A percentile compares a stretch with the other conserved stretches of the same genome.
Conservation (phyloP, 176 grass and related monocot species). For the Oryza longistaminata region DNA sequence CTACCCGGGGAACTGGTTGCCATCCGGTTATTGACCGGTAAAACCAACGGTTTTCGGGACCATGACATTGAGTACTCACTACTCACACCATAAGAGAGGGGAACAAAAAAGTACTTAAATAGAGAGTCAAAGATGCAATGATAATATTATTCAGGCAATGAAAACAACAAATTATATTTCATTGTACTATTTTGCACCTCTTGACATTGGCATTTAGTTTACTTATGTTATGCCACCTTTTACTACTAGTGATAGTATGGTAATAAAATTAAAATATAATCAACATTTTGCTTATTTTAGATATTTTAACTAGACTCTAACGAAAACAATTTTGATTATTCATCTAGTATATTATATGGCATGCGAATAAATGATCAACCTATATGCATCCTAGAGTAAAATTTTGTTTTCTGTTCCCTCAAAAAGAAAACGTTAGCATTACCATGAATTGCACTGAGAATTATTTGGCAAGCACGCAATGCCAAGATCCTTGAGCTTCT, state of each 20-base stretch:
- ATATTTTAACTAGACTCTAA: neutral
- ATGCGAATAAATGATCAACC: neutral
- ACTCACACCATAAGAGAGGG: neutral
- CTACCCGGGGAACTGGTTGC: neutral
- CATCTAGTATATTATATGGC: neutral
- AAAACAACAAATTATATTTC: neutral
- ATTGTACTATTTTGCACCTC: neutral
- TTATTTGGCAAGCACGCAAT: conserved; percentile 44
- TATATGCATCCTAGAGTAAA: neutral
- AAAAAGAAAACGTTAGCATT: neutral
- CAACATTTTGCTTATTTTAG: neutral
- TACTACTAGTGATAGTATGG: neutral
- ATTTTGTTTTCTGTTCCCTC: neutral
- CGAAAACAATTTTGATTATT: neutral
- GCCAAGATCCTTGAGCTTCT: conserved; percentile 45
- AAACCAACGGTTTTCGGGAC: neutral
- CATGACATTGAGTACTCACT: neutral
- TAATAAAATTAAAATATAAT: neutral
- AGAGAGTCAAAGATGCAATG: neutral
- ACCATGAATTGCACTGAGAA: conserved; percentile 51
- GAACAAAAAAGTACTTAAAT: neutral
- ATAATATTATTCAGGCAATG: neutral
- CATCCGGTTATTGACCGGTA: no score
- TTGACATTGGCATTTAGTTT: neutral
- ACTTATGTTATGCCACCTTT: neutral